Evolutionary conservation across 1,284 basidiomycete genomes (phyloP).

Genomic region (Porodaedalea pini): DNA sequence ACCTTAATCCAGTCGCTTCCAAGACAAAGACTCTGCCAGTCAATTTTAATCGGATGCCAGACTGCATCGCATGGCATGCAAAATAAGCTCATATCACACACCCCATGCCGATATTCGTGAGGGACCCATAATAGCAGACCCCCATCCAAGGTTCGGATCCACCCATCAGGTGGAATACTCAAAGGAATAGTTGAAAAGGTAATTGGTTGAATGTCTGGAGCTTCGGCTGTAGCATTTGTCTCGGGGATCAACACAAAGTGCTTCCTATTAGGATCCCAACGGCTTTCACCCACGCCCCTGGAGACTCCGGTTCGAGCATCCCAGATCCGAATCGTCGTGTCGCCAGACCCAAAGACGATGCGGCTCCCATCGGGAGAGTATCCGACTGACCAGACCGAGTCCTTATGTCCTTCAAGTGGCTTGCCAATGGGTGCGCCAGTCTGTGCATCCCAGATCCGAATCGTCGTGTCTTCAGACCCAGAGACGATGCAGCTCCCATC

Average conservation of each 20-base stretch:
- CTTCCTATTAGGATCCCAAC: slow-evolving; percentile 1
- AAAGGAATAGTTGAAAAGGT: no score
- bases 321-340: not conserved
- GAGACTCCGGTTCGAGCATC: no score
- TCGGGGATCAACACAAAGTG: slow-evolving; percentile 1
- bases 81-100: not conserved
- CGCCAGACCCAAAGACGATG: no score
- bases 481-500: not conserved
- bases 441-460: slow-evolving; percentile 1
- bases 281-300: not conserved
- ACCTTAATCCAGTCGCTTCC: not conserved
- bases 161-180: not conserved
- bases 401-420: not conserved
- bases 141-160: not conserved
- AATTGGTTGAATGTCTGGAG: no score
- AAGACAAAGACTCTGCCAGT: not conserved
- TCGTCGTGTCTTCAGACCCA: no score
- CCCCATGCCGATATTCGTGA: not conserved
- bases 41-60: not conserved
- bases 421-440: not conserved
- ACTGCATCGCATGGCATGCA: not conserved
- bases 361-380: no score
- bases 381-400: not conserved
- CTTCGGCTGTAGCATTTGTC: no score
- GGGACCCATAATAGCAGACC: slow-evolving; percentile 6